phyloP scores from a whole-genome alignment of 2,329 filamentous ascomycete species.

The Xylariaceae sp. region DNA sequence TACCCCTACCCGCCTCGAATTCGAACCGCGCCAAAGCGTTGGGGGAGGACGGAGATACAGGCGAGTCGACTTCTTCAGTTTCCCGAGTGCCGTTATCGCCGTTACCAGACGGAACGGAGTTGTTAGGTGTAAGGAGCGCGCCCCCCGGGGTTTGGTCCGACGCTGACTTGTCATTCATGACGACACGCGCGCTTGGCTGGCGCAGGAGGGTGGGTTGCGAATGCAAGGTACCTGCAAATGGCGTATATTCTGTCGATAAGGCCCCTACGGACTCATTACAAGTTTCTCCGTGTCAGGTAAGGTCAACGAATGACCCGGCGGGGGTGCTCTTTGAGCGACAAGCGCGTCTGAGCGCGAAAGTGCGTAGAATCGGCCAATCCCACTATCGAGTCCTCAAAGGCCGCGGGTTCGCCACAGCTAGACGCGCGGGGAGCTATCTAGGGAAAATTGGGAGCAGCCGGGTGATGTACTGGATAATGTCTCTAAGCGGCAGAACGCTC shows the following conservation, averaged over 20 bases:
- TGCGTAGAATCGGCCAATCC: conserved; percentile 22
- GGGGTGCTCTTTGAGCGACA: conserved; percentile 25
- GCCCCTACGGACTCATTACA: conserved; percentile 33
- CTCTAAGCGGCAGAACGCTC: conserved; percentile 29
- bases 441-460: conserved; percentile 33
- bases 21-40: conserved; percentile 81
- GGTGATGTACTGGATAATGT: conserved; percentile 38
- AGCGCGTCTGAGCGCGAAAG: conserved; percentile 36
- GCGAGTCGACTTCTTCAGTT: conserved; percentile 45
- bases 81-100: conserved; percentile 7
- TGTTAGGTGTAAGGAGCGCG: conserved; percentile 30
- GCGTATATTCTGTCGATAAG: conserved; percentile 24
- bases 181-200: conserved; percentile 27
- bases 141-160: conserved; percentile 22
- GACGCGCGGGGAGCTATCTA: conserved; percentile 35
- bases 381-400: conserved; percentile 14
- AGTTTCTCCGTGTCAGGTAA: conserved; percentile 11
- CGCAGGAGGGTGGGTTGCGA: conserved; percentile 24
- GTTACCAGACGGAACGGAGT: conserved; percentile 13
- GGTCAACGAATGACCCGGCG: conserved; percentile 26
- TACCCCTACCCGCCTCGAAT: conserved; percentile 77
- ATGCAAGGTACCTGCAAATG: conserved; percentile 18
- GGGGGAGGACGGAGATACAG: conserved; percentile 52
- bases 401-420: conserved; percentile 15
- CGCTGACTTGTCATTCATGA: conserved; percentile 23